Evolutionary conservation across 2,329 filamentous ascomycete species (phyloP).

Genomic region (Sarocladiaceae sp.): DNA sequence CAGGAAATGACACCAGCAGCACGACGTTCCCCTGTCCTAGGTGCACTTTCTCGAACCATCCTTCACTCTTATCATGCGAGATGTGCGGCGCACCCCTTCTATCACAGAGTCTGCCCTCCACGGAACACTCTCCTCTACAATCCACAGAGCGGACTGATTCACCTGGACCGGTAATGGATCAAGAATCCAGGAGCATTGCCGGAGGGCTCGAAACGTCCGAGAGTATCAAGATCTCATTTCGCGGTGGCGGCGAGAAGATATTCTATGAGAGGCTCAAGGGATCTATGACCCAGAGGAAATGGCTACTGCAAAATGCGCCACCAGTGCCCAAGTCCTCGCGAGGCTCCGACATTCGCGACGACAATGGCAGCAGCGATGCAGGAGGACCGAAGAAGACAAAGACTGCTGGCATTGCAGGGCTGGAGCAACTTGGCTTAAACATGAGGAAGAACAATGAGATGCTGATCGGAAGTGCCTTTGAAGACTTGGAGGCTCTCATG

Average conservation of each 20-base stretch:
- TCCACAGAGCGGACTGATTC: slow-evolving; percentile 58
- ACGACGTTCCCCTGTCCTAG: slow-evolving; percentile 67
- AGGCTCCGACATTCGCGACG: background rate
- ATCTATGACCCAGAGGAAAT: slow-evolving; percentile 88
- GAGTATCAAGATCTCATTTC: slow-evolving; percentile 87
- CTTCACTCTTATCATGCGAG: slow-evolving; percentile 80
- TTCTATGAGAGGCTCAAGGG: slow-evolving; percentile 87
- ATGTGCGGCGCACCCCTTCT: slow-evolving; percentile 80
- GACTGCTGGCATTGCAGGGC: slow-evolving; percentile 82
- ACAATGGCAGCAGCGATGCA: background rate
- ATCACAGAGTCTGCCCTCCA: slow-evolving; percentile 41
- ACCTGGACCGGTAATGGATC: slow-evolving; percentile 65
- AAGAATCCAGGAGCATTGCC: slow-evolving; percentile 21
- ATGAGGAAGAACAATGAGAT: slow-evolving; percentile 89
- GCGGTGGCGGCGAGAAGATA: slow-evolving; percentile 80
- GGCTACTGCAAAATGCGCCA: slow-evolving; percentile 86
- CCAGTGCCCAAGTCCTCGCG: slow-evolving; percentile 65
- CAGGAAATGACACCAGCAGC: slow-evolving; percentile 13
- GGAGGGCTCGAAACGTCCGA: slow-evolving; percentile 56
- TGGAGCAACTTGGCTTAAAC: slow-evolving; percentile 81
- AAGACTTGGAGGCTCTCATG: slow-evolving; percentile 95
- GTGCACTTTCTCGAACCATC: slow-evolving; percentile 93
- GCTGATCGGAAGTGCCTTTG: slow-evolving; percentile 90
- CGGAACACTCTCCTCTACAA: slow-evolving; percentile 31
- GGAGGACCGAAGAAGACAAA: slow-evolving; percentile 37